Conservation (phyloP, 768 basidiomycete genomes). For the Lactarius hengduanensis region DNA sequence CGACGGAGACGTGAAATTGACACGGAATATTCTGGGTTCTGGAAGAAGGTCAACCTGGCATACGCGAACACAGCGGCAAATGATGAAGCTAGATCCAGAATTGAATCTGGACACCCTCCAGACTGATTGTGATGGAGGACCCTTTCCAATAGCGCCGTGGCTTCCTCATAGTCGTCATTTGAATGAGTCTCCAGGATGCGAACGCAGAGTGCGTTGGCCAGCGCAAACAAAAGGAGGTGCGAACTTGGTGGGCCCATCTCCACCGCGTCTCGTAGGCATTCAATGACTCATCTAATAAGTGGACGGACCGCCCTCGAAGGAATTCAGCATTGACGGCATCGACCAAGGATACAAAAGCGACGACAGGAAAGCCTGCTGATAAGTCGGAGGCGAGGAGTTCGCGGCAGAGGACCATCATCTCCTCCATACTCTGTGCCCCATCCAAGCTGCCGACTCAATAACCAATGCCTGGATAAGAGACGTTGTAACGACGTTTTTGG, state of each 20-base stretch:
- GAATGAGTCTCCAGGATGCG: background rate
- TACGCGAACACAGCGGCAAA: background rate
- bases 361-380: background rate
- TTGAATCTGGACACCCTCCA: background rate
- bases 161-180: background rate
- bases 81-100: background rate
- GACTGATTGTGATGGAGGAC: background rate
- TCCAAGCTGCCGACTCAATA: background rate
- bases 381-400: background rate
- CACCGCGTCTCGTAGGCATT: background rate
- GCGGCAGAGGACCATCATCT: constrained; percentile 3
- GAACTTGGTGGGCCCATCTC: background rate
- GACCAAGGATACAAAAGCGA: background rate
- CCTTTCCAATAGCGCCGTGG: background rate
- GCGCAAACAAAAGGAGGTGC: background rate
- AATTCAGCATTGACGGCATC: background rate
- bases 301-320: background rate
- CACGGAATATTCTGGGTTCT: background rate
- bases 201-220: background rate
- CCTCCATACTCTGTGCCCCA: background rate
- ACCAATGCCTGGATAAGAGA: background rate
- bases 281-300: background rate
- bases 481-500: background rate
- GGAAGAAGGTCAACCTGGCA: background rate
- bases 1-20: background rate